These are phyloP conservation scores for Coniochaeta sp. DNA, from an alignment of 2,329 filamentous ascomycete genomes.

Conservation along the genomic window DNA sequence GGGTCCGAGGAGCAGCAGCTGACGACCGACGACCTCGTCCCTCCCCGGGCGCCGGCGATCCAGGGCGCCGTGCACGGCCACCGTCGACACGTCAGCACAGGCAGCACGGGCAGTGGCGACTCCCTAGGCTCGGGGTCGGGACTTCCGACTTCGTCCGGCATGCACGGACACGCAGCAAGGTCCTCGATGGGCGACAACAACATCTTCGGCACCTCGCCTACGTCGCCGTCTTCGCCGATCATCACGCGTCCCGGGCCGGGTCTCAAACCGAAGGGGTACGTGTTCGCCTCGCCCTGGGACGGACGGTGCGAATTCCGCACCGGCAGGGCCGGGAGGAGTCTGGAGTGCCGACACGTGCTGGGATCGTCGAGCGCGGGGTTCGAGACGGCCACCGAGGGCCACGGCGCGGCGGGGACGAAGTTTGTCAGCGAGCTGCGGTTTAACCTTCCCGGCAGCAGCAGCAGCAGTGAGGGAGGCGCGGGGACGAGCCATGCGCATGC, in stretches of 20 bases:
- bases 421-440: slow-evolving; percentile 80
- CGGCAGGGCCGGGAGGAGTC: slow-evolving; percentile 63
- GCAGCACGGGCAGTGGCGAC: background rate
- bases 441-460: slow-evolving; percentile 66
- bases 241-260: slow-evolving; percentile 37
- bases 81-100: slow-evolving; percentile 19
- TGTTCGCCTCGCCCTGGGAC: slow-evolving; percentile 81
- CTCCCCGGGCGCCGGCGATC: slow-evolving; percentile 6
- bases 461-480: slow-evolving; percentile 41
- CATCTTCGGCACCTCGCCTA: background rate
- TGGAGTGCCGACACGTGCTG: slow-evolving; percentile 65
- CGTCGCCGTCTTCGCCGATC: slow-evolving; percentile 10
- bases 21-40: slow-evolving; percentile 12
- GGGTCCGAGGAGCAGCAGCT: background rate
- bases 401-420: slow-evolving; percentile 26
- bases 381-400: slow-evolving; percentile 14
- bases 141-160: slow-evolving; percentile 19
- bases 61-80: slow-evolving; percentile 12
- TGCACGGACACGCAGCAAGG: slow-evolving; percentile 11
- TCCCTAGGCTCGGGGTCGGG: slow-evolving; percentile 5
- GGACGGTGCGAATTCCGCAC: slow-evolving; percentile 81
- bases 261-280: slow-evolving; percentile 58
- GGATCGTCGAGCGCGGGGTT: slow-evolving; percentile 17
- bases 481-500: slow-evolving; percentile 29
- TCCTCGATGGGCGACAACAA: background rate